Evolutionary conservation across 1,284 basidiomycete genomes (phyloP).

Genomic region (Anthracocystis setariae): DNA sequence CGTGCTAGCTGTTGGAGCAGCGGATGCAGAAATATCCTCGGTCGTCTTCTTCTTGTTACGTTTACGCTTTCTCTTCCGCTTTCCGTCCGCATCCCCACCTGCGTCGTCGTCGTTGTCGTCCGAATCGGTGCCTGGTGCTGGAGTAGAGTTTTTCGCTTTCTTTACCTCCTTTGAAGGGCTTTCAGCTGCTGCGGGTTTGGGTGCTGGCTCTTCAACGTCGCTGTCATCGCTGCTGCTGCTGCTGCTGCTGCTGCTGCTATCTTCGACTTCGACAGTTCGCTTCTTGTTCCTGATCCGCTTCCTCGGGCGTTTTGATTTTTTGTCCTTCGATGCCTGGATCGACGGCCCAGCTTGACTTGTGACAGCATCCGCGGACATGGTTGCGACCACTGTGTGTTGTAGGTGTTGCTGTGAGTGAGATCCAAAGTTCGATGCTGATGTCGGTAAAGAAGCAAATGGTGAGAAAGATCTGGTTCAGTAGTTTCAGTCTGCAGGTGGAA

Average conservation of each 20-base stretch:
- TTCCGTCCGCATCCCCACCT: constrained; percentile 21
- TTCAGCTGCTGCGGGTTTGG: constrained; percentile 10
- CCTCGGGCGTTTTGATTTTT: constrained; percentile 26
- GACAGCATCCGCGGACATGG: constrained; percentile 8
- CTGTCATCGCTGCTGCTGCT: constrained; percentile 23
- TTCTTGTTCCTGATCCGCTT: constrained; percentile 44
- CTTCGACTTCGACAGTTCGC: constrained; percentile 35
- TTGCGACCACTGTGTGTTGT: background rate
- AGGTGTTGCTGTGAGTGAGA: background rate
- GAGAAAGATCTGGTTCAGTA: background rate
- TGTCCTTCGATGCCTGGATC: constrained; percentile 18
- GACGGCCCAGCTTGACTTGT: constrained; percentile 20
- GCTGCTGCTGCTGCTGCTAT: constrained; percentile 25
- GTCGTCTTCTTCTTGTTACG: constrained; percentile 28
- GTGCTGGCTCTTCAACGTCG: constrained; percentile 21
- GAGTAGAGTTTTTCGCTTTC: background rate
- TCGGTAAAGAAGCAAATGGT: constrained; percentile 1
- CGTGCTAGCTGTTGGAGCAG: background rate
- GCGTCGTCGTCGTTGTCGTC: constrained; percentile 18
- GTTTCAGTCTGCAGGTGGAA: background rate
- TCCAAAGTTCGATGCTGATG: background rate
- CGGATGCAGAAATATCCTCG: background rate
- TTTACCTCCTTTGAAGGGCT: background rate
- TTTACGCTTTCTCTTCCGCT: constrained; percentile 49
- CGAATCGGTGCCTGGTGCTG: constrained; percentile 3